Evolutionary conservation across 148 eudicot genomes (phyloP), one percentile per base, ranked within the genome.

Genomic region (Spergularia marina): DNA sequence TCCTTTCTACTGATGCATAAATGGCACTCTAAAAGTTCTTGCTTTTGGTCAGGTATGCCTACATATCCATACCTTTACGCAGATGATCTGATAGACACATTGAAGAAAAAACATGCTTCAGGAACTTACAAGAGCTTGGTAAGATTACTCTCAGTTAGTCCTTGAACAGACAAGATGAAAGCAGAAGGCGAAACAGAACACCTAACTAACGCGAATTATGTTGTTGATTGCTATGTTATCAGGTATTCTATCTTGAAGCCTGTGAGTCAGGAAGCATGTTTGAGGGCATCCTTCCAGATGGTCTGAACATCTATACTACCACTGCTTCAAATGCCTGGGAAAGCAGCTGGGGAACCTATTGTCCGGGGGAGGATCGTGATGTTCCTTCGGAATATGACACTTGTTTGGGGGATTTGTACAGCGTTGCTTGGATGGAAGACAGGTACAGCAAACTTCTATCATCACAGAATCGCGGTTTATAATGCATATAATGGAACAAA

Each of bases 391-490:
- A 91, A 81, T 96, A 81, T 59, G 95, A 86, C 25, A 92, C 98
- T 12, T 96, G 99, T 83, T 79, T 96, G 61, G 99, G 99, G 68
- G 99, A 96, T 83, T 84, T 96, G 77, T 92, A 92, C 21, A 92
- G 98, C 76, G 83, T 96, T 83, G 87, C 99, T 57, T 96, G 99
- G 99, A 92, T 96, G 92, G 99, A 96, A 77, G 98, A 96, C 82
- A 85, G 99, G 99, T 95, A 84, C 36, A 53, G 23, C 5, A 0
- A 16, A 40, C 36, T 30, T 2, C 36, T 30, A 30, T 30, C 1
- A 30, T 30, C 36, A 30, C 2, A 30, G 36, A 30, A 30, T 30
- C 36, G 36, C 3, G 36, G 36, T 30, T 30, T 30, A 30, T 30
- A 30, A 30, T 30, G 36, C 1, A 30, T 30, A 30, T 30, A 30